Evolutionary conservation across 108 stramenopile species (phyloP), one percentile per base, ranked within the genome.

Genomic region (Nitzschia sp.): DNA sequence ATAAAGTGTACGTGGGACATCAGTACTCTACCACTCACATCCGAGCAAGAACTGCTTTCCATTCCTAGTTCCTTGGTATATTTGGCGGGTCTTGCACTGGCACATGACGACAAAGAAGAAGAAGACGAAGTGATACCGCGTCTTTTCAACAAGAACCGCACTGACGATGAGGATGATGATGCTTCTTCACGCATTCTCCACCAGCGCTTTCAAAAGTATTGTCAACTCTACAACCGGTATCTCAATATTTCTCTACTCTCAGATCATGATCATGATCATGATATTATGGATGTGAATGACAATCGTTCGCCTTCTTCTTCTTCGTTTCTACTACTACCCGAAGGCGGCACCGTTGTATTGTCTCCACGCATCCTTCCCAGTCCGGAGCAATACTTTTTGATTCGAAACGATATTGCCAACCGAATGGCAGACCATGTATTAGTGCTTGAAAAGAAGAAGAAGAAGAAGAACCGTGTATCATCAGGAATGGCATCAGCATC

Each of bases 21-120:
- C 15, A 29, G 22, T 17, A 29, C 19, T 3, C 30, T 60, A 5
- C 59, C 29, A 17, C 21, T 60, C 35, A 60, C 59, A 13, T 8
- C 11, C 5, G 59, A 60, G 22, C 59, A 60, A 60, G 29, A 22
- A 22, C 21, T 34, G 3, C 13, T 60, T 6, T 34, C 31, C n/a
- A 60, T 60, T 38, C 36, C 59, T 21, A 2, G 35, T 4, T 3
- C 13, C n/a, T 19, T 60, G 59, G 33, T 60, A 15, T 60, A 60
- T 38, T 35, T 60, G 36, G 36, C 59, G 22, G 59, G 59, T 4
- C 21, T 60, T 3, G 27, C 29, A 16, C 22, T 25, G n/a, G n/a
- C n/a, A n/a, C n/a, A n/a, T n/a, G n/a, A n/a, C n/a, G n/a, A n/a
- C n/a, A n/a, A n/a, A n/a, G n/a, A n/a, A n/a, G n/a, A n/a, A n/a